Evolutionary conservation across 495 filamentous ascomycete genomes (phyloP).

Genomic region (Neurospora sp.): DNA sequence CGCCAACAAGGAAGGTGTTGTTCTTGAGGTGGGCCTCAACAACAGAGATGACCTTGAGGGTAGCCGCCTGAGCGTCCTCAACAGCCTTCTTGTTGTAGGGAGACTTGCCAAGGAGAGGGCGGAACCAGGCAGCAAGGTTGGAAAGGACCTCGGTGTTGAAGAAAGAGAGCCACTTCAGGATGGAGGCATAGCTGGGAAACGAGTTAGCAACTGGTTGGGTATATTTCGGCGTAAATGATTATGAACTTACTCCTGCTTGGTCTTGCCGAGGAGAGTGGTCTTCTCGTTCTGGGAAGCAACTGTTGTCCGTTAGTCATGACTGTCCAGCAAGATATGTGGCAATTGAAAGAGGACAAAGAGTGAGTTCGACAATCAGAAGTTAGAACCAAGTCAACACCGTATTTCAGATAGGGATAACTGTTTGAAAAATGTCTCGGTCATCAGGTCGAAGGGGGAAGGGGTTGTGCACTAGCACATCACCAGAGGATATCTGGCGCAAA

Average conservation of each 20-base stretch:
- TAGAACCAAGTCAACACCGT: conserved; percentile 62
- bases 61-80: conserved; percentile 60
- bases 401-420: conserved; percentile 99
- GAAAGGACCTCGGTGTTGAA: conserved; percentile 77
- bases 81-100: conserved; percentile 97
- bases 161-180: conserved; percentile 94
- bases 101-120: conserved; percentile 71
- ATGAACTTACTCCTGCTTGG: conserved; percentile 82
- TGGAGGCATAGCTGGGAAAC: conserved; percentile 64
- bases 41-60: conserved; percentile 55
- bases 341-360: conserved; percentile 5
- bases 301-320: conserved; percentile 36
- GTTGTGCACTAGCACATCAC: not conserved
- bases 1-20: conserved; percentile 95
- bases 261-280: conserved; percentile 96
- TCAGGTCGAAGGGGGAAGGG: conserved; percentile 41
- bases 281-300: conserved; percentile 99
- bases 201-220: conserved; percentile 12
- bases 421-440: conserved; percentile 60
- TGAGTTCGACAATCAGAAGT: conserved; percentile 40
- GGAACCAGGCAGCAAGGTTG: conserved; percentile 71
- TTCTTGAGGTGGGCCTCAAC: conserved; percentile 78
- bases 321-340: conserved; percentile 13
- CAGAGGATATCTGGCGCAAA: not conserved
- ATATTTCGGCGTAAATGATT: not conserved